Percentiles rank a stretch among this genome's conserved stretches.
phyloP scores from a whole-genome alignment of 495 filamentous ascomycete genomes.

The Neurospora tetrasperma region DNA sequence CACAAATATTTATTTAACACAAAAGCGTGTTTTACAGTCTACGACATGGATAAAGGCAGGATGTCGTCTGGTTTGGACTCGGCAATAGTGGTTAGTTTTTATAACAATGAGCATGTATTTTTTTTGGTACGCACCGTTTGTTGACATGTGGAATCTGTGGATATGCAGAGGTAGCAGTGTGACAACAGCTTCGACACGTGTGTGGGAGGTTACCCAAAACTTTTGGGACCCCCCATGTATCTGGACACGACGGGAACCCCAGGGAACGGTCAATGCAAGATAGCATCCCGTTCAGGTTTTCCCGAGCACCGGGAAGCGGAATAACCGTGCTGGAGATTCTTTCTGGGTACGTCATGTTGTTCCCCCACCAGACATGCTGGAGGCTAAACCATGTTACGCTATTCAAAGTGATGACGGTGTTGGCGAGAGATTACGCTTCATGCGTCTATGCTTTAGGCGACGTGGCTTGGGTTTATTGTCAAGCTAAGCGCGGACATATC shows the following conservation, averaged over 20 bases:
- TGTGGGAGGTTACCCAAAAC: background rate
- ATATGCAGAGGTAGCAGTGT: background rate
- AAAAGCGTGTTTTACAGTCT: background rate
- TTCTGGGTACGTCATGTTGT: background rate
- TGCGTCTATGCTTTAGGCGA: conserved; percentile 23
- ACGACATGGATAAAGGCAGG: conserved; percentile 1
- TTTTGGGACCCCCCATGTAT: background rate
- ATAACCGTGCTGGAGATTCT: background rate
- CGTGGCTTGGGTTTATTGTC: background rate
- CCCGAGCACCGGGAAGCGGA: background rate
- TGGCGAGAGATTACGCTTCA: conserved; percentile 22
- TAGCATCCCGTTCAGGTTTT: background rate
- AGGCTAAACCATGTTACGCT: background rate
- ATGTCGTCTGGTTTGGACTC: background rate
- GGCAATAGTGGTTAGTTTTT: background rate
- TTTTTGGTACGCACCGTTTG: background rate
- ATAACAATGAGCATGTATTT: background rate
- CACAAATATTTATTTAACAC: conserved; percentile 9
- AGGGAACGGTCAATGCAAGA: background rate
- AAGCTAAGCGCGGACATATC: background rate
- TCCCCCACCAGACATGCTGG: background rate
- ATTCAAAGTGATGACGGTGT: conserved; percentile 2
- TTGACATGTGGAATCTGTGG: background rate
- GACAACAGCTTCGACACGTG: background rate
- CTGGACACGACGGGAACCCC: background rate